These are phyloP conservation scores for Lipomyces yamadae DNA, from an alignment of 805 yeast species.

Conservation along the genomic window DNA sequence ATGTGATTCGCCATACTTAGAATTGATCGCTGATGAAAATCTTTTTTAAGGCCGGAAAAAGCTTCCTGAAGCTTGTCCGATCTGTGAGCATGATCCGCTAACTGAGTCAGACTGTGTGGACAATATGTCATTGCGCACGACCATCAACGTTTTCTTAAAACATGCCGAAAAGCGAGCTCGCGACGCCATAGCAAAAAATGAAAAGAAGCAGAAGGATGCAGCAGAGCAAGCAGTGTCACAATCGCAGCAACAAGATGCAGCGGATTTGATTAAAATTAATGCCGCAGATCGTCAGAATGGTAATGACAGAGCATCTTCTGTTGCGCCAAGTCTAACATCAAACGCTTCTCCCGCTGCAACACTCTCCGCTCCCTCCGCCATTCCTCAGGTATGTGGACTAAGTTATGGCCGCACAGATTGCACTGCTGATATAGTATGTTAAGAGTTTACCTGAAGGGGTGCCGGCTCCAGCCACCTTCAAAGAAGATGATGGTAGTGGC, in stretches of 20 bases:
- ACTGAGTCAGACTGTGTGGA: conserved; percentile 17
- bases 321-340: not conserved
- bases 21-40: not conserved
- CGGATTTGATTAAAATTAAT: not conserved
- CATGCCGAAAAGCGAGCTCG: conserved; percentile 33
- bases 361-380: not conserved
- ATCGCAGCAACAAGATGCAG: not conserved
- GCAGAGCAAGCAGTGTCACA: not conserved
- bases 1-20: not conserved
- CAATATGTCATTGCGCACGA: conserved; percentile 30
- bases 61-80: conserved; percentile 24
- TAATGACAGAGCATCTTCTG: not conserved
- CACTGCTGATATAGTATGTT: not conserved
- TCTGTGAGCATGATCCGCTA: conserved; percentile 25
- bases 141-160: conserved; percentile 32
- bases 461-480: not conserved
- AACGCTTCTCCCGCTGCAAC: not conserved
- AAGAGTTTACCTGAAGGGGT: not conserved
- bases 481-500: not conserved
- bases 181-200: conserved; percentile 17
- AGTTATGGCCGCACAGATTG: not conserved
- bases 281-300: not conserved
- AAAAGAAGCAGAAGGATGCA: conserved; percentile 4
- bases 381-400: not conserved
- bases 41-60: conserved; percentile 22